Base-by-base conservation (phyloP, 306 rosid species). In the Quercus mongolica region DNA sequence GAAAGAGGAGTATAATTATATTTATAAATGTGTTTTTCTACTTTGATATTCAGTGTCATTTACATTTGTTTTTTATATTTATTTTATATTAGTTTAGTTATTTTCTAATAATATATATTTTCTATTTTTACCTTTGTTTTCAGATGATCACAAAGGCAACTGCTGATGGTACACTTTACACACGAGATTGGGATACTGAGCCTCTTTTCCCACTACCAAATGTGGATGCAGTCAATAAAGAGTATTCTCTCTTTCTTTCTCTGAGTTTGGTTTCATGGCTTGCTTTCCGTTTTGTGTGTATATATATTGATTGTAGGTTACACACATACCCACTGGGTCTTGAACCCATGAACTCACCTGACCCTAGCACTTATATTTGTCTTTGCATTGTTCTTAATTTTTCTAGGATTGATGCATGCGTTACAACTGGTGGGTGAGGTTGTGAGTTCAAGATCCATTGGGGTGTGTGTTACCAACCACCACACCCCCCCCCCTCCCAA, bases 121-220 rank as follows among this genome's bases (percentile, higher is more conserved):
- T 65, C 3, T 13, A 2, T 61, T 19, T 26, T 64, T 63, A 64
- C 83, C 61, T 80, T 56, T 69, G 14, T 72, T 83, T 86, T 79
- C 90, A 95, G 99, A 84, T 91, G 89, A 88, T 95, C 78, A 95
- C 98, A 19, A 91, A 90, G 85, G 99, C 97, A 77, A 95, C 94
- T 73, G 97, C 91, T 77, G 98, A 95, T 87, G 92, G 98, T 80
- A 90, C 99, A 41, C 92, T 95, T 55, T 82, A 74, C 80, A 84
- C 97, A 23, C 87, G 85, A 71, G 87, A 95, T 86, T 95, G 99
- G 99, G 99, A 95, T 86, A 85, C 81, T 72, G 99, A 95, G 73
- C 98, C 99, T 51, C 94, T 95, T 65, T 95, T 95, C 59, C 90
- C 90, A 7, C 83, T 93, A 75, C 98, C 97, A 25, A 88, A 82